A percentile compares a stretch with the other conserved stretches of the same genome.
Conservation (phyloP, 2,329 filamentous ascomycete species). For the Colletotrichum chrysophilum region DNA sequence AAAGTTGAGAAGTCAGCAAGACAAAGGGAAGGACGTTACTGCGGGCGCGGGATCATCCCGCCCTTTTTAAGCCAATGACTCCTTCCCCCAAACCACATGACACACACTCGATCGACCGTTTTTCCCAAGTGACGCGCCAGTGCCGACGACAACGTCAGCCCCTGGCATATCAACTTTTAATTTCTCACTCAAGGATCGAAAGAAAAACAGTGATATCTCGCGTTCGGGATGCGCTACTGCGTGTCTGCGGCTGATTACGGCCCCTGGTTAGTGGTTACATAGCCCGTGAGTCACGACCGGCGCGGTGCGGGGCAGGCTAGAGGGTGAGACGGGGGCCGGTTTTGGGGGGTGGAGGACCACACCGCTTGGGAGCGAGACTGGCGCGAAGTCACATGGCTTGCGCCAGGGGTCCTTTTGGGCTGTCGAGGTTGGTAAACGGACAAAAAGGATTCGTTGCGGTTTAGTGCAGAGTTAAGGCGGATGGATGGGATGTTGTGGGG, state of each 20-base stretch:
- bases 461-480: background rate
- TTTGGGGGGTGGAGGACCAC: background rate
- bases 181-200: background rate
- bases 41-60: slow-evolving; percentile 4
- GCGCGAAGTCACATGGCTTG: slow-evolving; percentile 34
- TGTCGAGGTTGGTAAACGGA: background rate
- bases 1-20: background rate
- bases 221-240: background rate
- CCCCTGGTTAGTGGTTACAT: background rate
- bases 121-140: background rate
- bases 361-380: slow-evolving; percentile 27
- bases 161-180: background rate
- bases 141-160: background rate
- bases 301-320: background rate
- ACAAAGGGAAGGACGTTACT: background rate
- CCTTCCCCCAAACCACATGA: background rate
- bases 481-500: background rate
- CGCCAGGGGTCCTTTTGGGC: background rate
- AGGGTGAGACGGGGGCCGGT: background rate
- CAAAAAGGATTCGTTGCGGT: background rate
- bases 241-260: background rate
- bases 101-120: background rate
- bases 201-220: background rate
- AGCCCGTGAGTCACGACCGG: slow-evolving; percentile 29
- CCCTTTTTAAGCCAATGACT: slow-evolving; percentile 5